Base-by-base conservation (phyloP, 768 basidiomycete species). In the Lyophyllum decastes region DNA sequence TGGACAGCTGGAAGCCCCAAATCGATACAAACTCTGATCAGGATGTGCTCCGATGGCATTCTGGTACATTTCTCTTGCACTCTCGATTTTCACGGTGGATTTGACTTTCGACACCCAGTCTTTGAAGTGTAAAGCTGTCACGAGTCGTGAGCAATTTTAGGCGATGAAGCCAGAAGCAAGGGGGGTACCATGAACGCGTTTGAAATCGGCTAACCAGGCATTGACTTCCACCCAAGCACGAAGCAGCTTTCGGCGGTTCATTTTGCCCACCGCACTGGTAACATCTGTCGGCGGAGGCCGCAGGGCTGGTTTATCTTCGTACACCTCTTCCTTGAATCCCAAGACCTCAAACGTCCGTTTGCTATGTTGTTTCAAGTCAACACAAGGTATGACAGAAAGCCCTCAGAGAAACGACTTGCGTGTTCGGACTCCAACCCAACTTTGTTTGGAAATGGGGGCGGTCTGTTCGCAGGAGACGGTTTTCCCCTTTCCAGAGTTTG, bases 151-250 rank as follows among this genome's bases (percentile, higher is more conserved):
- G 47, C 49, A 34, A 14, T 14, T 49, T 49, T 64, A 49, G 41
- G 53, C 59, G 51, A 34, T 14, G 49, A 22, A 22, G 24, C 8
- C 25, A 49, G 14, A 34, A 41, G 34, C n/a, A 11, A 52, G 43
- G 49, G 16, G 52, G 24, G 74, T 68, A 85, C 83, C 68, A 61
- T 83, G 62, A 25, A 73, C 67, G 34, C 78, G 79, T 52, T 75
- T 79, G 61, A 80, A 90, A 52, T 90, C 82, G 4, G 77, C 72
- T 19, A 87, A 63, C 85, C 86, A 94, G 2, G 89, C 82, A 40
- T 81, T 73, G 8, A 88, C 71, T 67, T 94, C 92, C 17, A 92
- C 79, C 92, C 92, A 94, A 26, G 87, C 89, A 33, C 92, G 82
- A 48, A 94, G 78, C 3, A 94, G 78, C 65, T 80, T 87, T 22